These are phyloP conservation scores for Breynia disticha DNA, from an alignment of 441 rosid genomes.

Conservation along the genomic window DNA sequence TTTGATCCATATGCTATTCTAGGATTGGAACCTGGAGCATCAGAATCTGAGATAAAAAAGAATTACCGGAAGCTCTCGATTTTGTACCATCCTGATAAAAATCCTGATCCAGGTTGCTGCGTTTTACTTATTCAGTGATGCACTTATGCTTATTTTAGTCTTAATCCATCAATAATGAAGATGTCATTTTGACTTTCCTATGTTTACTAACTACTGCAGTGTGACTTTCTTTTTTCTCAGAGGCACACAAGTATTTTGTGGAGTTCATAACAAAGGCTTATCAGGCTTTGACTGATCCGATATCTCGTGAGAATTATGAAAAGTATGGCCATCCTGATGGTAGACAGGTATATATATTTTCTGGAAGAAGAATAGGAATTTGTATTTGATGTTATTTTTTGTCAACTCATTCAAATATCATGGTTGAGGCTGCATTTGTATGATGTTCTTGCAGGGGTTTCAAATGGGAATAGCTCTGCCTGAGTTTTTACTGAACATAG, in stretches of 20 bases:
- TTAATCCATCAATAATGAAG: background rate
- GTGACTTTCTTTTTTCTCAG: slow-evolving; percentile 27
- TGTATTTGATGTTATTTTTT: slow-evolving; percentile 3
- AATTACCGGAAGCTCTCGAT: slow-evolving; percentile 82
- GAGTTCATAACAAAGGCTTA: slow-evolving; percentile 94
- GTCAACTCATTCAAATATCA: slow-evolving; percentile 1
- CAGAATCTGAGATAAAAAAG: slow-evolving; percentile 82
- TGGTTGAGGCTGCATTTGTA: slow-evolving; percentile 10
- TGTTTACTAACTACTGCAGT: slow-evolving; percentile 13
- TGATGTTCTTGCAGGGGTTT: slow-evolving; percentile 64
- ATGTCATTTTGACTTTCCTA: background rate
- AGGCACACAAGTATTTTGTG: slow-evolving; percentile 79
- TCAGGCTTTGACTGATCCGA: slow-evolving; percentile 91
- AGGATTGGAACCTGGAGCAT: slow-evolving; percentile 70
- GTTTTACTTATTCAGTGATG: slow-evolving; percentile 12
- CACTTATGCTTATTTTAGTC: background rate
- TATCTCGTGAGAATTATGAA: slow-evolving; percentile 94
- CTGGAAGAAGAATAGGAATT: slow-evolving; percentile 5
- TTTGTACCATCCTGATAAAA: slow-evolving; percentile 96
- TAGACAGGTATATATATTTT: slow-evolving; percentile 52
- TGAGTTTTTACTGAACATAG: slow-evolving; percentile 79
- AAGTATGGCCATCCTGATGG: slow-evolving; percentile 99
- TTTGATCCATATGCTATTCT: slow-evolving; percentile 90
- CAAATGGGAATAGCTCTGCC: slow-evolving; percentile 99
- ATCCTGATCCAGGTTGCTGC: slow-evolving; percentile 91